Conservation (phyloP, 2,329 filamentous ascomycete genomes). For the Clonostachys rhizophaga region DNA sequence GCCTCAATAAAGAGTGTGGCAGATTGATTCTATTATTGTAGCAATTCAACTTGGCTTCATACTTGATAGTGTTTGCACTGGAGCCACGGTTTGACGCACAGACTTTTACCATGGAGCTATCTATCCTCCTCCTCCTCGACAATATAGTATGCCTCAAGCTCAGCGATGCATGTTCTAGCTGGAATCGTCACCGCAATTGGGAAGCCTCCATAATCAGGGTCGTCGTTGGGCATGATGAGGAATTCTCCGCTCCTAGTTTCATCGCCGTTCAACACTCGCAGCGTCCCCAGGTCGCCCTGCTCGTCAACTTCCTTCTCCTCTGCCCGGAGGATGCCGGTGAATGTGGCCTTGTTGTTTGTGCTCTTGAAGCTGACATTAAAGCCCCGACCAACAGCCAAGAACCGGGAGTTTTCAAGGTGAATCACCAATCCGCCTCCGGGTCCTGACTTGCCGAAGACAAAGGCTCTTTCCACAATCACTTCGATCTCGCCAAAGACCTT, state of each 20-base stretch:
- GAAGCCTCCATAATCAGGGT: slow-evolving; percentile 47
- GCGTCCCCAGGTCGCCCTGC: slow-evolving; percentile 20
- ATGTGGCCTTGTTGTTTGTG: slow-evolving; percentile 16
- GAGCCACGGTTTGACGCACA: too few species aligned
- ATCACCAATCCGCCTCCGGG: slow-evolving; percentile 31
- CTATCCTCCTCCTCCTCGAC: slow-evolving; percentile 11
- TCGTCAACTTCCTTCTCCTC: slow-evolving; percentile 26
- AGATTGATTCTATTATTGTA: too few species aligned
- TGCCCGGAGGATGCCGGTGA: slow-evolving; percentile 25
- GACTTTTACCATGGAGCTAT: too few species aligned
- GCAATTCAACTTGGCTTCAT: too few species aligned
- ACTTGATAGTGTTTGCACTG: too few species aligned
- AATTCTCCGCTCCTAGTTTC: slow-evolving; percentile 36
- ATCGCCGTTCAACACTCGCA: slow-evolving; percentile 29
- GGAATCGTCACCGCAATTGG: slow-evolving; percentile 47
- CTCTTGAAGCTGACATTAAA: slow-evolving; percentile 28
- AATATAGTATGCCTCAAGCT: slow-evolving; percentile 21
- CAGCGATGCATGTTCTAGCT: slow-evolving; percentile 36
- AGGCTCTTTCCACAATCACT: slow-evolving; percentile 26
- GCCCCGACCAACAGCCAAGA: slow-evolving; percentile 27
- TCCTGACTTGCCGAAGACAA: slow-evolving; percentile 31
- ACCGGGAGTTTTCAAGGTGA: slow-evolving; percentile 22
- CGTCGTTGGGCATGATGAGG: slow-evolving; percentile 43
- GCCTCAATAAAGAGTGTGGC: too few species aligned
- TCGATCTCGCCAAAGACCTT: slow-evolving; percentile 22